Percentiles rank a stretch among this genome's conserved stretches.
Conservation (phyloP, 1,284 basidiomycete species). For the Trametes hirsuta region DNA sequence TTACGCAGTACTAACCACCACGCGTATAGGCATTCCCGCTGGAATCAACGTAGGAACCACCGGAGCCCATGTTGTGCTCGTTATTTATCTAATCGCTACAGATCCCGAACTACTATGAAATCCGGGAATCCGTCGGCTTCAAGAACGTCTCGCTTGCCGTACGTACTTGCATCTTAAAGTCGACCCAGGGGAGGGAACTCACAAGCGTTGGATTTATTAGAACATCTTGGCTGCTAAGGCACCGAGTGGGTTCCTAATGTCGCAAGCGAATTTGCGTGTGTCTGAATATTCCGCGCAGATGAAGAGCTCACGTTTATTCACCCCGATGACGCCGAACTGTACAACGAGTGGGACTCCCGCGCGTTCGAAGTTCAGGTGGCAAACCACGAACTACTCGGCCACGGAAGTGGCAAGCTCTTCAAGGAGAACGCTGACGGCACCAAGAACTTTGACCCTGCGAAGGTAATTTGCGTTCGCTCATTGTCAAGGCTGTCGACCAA, state of each 20-base stretch:
- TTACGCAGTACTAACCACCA: background rate
- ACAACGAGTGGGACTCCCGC: conserved; percentile 74
- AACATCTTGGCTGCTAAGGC: conserved; percentile 85
- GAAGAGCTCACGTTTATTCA: conserved; percentile 82
- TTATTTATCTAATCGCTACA: background rate
- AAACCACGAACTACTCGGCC: conserved; percentile 82
- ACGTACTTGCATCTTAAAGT: conserved; percentile 28
- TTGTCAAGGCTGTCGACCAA: background rate
- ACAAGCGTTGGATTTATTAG: conserved; percentile 33
- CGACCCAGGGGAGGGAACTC: background rate
- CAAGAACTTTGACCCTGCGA: conserved; percentile 77
- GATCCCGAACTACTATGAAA: conserved; percentile 73
- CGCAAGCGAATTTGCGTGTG: background rate
- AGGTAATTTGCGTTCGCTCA: conserved; percentile 40
- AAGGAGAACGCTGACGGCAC: conserved; percentile 74
- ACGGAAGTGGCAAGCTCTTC: conserved; percentile 81
- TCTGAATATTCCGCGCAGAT: conserved; percentile 42
- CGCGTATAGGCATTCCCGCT: conserved; percentile 67
- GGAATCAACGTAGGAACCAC: conserved; percentile 70
- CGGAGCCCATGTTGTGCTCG: background rate
- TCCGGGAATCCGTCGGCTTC: conserved; percentile 79
- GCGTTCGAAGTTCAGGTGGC: conserved; percentile 87
- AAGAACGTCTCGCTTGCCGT: conserved; percentile 83
- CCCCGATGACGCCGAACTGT: conserved; percentile 68
- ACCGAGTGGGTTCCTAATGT: conserved; percentile 53